phyloP scores from a whole-genome alignment of 78 protist species.

The Cyanophora paradoxa region DNA sequence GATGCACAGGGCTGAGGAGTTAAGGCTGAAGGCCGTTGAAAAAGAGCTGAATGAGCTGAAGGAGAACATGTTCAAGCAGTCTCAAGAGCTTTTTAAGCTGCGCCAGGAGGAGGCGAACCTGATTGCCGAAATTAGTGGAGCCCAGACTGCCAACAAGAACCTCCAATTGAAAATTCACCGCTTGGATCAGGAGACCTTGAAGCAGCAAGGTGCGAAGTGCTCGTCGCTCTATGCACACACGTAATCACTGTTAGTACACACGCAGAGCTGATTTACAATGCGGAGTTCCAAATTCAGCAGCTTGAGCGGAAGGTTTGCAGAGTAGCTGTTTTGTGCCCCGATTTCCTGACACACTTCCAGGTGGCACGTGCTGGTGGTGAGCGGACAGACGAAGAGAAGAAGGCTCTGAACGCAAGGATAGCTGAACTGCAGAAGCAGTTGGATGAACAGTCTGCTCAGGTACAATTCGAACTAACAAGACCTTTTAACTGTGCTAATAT shows the following conservation, averaged over 20 bases:
- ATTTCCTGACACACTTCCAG: background rate
- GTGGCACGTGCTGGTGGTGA: conserved; percentile 43
- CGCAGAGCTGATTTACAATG: conserved; percentile 72
- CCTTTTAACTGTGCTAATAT: too few relatives aligned
- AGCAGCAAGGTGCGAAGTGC: too few relatives aligned
- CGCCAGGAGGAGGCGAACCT: conserved; percentile 34
- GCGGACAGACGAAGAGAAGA: conserved; percentile 51
- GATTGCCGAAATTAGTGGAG: conserved; percentile 57
- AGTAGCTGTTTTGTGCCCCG: background rate
- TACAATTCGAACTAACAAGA: too few relatives aligned
- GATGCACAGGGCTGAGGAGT: conserved; percentile 10
- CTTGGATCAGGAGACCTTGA: conserved; percentile 51
- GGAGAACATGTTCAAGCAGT: conserved; percentile 39
- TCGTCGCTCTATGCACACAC: too few relatives aligned
- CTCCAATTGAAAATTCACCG: conserved; percentile 30
- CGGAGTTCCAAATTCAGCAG: conserved; percentile 68
- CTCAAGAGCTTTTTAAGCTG: conserved; percentile 38
- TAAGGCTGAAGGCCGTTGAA: conserved; percentile 8
- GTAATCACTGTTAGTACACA: too few relatives aligned
- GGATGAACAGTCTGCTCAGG: conserved; percentile 35
- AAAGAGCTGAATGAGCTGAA: conserved; percentile 35
- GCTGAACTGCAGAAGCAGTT: conserved; percentile 29
- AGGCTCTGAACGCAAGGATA: conserved; percentile 33
- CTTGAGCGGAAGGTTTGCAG: conserved; percentile 62
- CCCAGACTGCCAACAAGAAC: conserved; percentile 44